Conservation (phyloP, 495 filamentous ascomycete species). For the Hypoxylon rickii region DNA sequence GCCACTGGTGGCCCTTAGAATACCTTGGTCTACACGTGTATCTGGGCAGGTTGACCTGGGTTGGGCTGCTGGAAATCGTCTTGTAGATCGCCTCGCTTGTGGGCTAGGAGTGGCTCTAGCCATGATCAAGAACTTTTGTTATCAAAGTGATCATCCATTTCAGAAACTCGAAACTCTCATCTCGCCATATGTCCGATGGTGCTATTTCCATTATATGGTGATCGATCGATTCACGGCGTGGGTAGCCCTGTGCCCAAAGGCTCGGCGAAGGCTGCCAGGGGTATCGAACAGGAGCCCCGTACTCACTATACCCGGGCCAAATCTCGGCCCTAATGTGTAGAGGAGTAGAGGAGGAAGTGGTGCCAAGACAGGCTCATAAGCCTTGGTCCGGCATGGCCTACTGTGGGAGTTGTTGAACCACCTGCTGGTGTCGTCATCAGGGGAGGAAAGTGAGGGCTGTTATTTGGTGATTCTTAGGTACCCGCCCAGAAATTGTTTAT, state of each 20-base stretch:
- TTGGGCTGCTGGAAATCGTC: constrained; percentile 14
- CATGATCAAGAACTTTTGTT: constrained; percentile 13
- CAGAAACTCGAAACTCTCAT: not conserved
- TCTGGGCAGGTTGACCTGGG: constrained; percentile 5
- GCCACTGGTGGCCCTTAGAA: constrained; percentile 6
- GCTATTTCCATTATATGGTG: not conserved
- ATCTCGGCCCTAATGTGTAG: constrained; percentile 36
- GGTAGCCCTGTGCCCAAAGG: constrained; percentile 20
- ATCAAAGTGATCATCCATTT: not conserved
- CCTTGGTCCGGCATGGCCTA: constrained; percentile 30
- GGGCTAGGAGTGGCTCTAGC: constrained; percentile 5
- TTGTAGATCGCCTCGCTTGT: constrained; percentile 19
- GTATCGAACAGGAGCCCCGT: constrained; percentile 14
- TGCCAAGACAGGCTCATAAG: constrained; percentile 21
- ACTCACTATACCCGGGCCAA: constrained; percentile 36
- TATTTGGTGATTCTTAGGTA: no score
- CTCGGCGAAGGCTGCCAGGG: constrained; percentile 10
- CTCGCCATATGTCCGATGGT: not conserved
- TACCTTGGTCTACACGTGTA: constrained; percentile 3
- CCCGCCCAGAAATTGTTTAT: constrained; percentile 10
- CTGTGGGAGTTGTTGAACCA: constrained; percentile 8
- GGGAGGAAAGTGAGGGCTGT: no score
- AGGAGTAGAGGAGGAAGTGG: constrained; percentile 26
- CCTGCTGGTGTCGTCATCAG: constrained; percentile 29
- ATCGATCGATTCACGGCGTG: constrained; percentile 10